Evolutionary conservation across 2,329 filamentous ascomycete genomes (phyloP).

Genomic region (Fusarium mexicanum): DNA sequence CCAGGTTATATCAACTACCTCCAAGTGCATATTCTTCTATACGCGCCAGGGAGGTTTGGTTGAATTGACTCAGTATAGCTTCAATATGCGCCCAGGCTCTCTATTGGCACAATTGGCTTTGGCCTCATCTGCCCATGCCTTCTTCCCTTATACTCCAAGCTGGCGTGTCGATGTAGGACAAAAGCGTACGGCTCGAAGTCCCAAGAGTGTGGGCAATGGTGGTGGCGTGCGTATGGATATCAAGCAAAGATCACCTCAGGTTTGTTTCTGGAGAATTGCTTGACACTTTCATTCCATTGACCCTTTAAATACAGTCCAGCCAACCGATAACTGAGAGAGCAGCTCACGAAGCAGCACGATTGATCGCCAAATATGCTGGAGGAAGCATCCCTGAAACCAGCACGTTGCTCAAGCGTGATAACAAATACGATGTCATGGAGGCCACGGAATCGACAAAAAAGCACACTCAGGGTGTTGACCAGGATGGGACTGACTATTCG

Average conservation of each 20-base stretch:
- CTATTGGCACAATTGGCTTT: conserved; percentile 59
- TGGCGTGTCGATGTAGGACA: conserved; percentile 47
- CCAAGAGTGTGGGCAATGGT: conserved; percentile 31
- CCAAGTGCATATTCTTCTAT: background rate
- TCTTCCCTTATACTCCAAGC: conserved; percentile 57
- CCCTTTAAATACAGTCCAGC: conserved; percentile 42
- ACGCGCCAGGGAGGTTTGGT: background rate
- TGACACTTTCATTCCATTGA: conserved; percentile 8
- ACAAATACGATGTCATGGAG: conserved; percentile 58
- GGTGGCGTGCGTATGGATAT: conserved; percentile 53
- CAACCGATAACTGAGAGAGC: conserved; percentile 49
- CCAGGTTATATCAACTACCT: conserved; percentile 17
- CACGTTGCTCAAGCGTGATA: conserved; percentile 51
- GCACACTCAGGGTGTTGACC: conserved; percentile 65
- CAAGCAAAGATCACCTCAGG: conserved; percentile 49
- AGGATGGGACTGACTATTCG: conserved; percentile 73
- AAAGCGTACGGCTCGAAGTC: conserved; percentile 33
- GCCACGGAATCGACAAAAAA: conserved; percentile 57
- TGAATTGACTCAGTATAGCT: conserved; percentile 10
- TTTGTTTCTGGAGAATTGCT: conserved; percentile 37
- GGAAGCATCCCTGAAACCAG: conserved; percentile 22
- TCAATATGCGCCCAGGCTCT: conserved; percentile 54
- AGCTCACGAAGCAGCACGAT: conserved; percentile 50
- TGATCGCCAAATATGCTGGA: conserved; percentile 53
- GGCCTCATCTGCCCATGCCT: conserved; percentile 57